Evolutionary conservation across 1,284 basidiomycete species (phyloP), one percentile per base, ranked within the genome.

Genomic region (Irpex sp.): DNA sequence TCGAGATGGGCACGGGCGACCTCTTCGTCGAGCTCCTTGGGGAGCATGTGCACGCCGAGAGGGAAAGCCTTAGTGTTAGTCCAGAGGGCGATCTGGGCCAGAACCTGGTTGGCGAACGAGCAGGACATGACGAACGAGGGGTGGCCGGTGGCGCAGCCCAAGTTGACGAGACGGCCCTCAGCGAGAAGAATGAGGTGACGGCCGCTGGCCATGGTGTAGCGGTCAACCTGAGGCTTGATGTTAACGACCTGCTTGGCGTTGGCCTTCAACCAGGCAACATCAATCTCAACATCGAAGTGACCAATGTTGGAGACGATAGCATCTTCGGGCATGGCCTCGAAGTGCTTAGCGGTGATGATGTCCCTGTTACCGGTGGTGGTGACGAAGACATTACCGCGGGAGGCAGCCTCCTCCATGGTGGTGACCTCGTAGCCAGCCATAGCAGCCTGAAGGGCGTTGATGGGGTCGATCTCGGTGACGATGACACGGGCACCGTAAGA

Each of bases 391-490:
- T 98, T 98, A 68, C 87, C 80, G 57, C 92, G 88, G 66, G 86
- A 81, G 61, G 95, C 97, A 70, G 94, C 94, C 57, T 98, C 95
- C 76, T 99, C 97, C 96, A 99, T 98, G 61, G 95, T 96, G 68
- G 92, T 92, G 68, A 99, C 97, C 80, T 99, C 95, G 79, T 97
- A 99, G 68, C 97, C 97, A 72, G 95, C 95, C 97, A 99, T 99
- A 66, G 95, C 95, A 71, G 97, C 97, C 80, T 99, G 97, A 67
- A 99, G 91, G 60, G 97, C 97, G 79, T 99, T 99, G 90, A 99
- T 99, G 70, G 97, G 97, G 81, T 99, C 97, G 76, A 99, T 97
- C 80, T 99, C 97, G 68, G 97, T 98, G 75, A 99, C 80, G 72
- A 99, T 75, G 61, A 99, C 97, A 74, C 97, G 95, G 70, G 94